Evolutionary conservation across 768 basidiomycete species (phyloP), one percentile per base, ranked within the genome.

Genomic region (Tulasnella sp.): DNA sequence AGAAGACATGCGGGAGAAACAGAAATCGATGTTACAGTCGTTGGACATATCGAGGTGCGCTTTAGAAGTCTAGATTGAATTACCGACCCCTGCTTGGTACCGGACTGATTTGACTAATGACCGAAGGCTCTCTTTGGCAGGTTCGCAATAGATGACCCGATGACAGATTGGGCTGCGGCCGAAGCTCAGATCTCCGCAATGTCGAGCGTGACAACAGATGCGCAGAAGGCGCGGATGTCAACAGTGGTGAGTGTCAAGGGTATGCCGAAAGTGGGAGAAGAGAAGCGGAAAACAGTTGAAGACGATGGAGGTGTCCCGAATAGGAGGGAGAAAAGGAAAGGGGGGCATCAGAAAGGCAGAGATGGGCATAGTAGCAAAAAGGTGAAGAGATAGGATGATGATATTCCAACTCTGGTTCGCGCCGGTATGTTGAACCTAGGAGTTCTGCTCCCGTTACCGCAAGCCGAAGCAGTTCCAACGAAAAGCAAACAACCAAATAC

Each of bases 31-130:
- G 77, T 83, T 98, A 51, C 83, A 90, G 64, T 80, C 88, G 21
- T 77, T 99, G 29, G 92, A 97, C 73, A 72, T 97, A 61, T 81
- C 77, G 73, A 85, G 86, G 92, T 97, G 68, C 79, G 89, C 77
- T 48, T n/a, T n/a, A n/a, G n/a, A n/a, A n/a, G n/a, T n/a, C n/a
- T n/a, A 44, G 51, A 32, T 38, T 60, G 10, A 27, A 15, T 30
- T 55, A 43, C 54, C n/a, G 48, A 50, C 26, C 29, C 38, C 10
- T 49, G 15, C 58, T 17, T 50, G 60, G 51, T 30, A 9, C 19
- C 29, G 58, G 21, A 32, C 15, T 49, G 29, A 47, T 24, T 32
- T 23, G 32, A 15, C 27, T 21, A 13, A 29, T 60, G 34, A 44
- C 21, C 30, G 9, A 49, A 50, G 45, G 19, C 49, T 60, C 17